phyloP scores from a whole-genome alignment of 371 early-diverging fungal species.

The Apophysomyces variabilis region DNA sequence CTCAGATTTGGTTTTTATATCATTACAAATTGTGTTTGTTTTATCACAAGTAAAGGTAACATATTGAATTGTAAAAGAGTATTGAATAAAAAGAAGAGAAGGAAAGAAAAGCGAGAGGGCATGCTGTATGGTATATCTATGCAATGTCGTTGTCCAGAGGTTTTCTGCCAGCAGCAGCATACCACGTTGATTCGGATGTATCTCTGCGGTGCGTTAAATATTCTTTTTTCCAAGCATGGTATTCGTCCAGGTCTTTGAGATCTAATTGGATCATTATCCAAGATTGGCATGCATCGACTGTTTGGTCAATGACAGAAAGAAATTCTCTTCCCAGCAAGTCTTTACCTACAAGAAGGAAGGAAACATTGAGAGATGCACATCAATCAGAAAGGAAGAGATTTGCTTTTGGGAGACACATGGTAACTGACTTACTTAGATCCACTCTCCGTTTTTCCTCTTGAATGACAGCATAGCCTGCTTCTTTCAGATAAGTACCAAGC shows the following conservation, averaged over 20 bases:
- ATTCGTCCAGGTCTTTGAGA: neutral
- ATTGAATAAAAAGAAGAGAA: neutral
- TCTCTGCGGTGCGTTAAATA: neutral
- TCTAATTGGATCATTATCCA: neutral
- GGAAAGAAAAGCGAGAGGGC: neutral
- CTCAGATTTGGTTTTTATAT: no score
- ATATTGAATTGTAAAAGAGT: no score
- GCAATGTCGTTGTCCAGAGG: neutral
- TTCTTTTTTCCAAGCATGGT: conserved; percentile 5
- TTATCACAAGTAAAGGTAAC: no score
- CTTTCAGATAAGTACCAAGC: neutral
- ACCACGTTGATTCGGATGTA: conserved; percentile 3
- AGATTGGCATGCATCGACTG: neutral
- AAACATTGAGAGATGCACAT: no score
- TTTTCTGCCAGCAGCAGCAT: conserved; percentile 11
- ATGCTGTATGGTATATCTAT: neutral
- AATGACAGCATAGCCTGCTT: neutral
- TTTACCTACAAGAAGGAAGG: no score
- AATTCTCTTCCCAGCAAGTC: conserved; percentile 2
- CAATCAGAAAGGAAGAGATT: no score
- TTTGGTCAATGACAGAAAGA: conserved; percentile 2
- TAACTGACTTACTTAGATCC: neutral
- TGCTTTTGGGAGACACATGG: neutral
- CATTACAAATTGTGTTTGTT: no score
- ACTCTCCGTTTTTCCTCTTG: neutral